A percentile compares a stretch with the other conserved stretches of the same genome.
These are phyloP conservation scores for Beauveria asiatica DNA, from an alignment of 2,329 filamentous ascomycete genomes.

Conservation along the genomic window DNA sequence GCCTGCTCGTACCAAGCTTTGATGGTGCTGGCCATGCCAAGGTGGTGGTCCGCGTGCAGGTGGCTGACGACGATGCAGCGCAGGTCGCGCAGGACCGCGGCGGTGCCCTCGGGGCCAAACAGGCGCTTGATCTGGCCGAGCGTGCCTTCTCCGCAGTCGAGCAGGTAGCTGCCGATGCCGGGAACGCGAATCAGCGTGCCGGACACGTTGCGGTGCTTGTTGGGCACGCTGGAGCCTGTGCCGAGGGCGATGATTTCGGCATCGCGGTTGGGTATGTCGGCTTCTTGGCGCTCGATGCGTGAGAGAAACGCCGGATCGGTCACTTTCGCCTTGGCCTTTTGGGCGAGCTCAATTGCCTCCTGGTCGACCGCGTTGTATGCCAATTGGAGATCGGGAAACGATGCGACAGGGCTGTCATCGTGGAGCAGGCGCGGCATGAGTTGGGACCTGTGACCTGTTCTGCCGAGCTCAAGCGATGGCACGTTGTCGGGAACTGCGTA, in stretches of 20 bases:
- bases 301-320: constrained; percentile 36
- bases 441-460: constrained; percentile 35
- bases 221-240: constrained; percentile 83
- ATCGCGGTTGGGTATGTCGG: constrained; percentile 64
- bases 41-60: constrained; percentile 90
- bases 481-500: constrained; percentile 17
- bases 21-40: constrained; percentile 75
- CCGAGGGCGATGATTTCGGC: constrained; percentile 80
- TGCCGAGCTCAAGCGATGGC: constrained; percentile 29
- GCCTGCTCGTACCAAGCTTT: constrained; percentile 65
- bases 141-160: constrained; percentile 90
- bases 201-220: constrained; percentile 93
- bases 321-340: constrained; percentile 34
- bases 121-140: constrained; percentile 76
- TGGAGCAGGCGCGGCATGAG: constrained; percentile 40
- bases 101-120: constrained; percentile 56
- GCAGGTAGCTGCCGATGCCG: constrained; percentile 75
- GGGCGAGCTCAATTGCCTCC: constrained; percentile 44
- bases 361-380: constrained; percentile 32
- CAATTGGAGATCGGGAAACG: constrained; percentile 37
- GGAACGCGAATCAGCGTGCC: constrained; percentile 78
- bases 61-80: constrained; percentile 89
- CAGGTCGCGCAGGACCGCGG: constrained; percentile 66
- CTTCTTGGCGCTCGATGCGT: constrained; percentile 42
- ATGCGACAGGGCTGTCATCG: constrained; percentile 37